phyloP scores from a whole-genome alignment of 2,329 filamentous ascomycete species.

The Rasamsonia emersonii region DNA sequence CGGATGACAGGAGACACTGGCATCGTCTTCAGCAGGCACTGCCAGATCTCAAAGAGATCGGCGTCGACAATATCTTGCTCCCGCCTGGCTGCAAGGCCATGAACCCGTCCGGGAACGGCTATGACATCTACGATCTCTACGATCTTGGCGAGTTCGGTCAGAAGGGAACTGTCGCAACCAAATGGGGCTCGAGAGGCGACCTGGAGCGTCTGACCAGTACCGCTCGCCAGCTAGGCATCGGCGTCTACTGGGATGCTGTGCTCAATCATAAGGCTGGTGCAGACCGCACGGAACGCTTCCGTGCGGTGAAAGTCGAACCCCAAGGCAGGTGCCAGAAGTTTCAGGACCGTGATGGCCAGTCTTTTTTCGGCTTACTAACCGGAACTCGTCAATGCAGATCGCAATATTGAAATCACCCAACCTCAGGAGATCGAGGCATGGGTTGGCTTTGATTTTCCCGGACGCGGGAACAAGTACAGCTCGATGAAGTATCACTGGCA shows the following conservation, averaged over 20 bases:
- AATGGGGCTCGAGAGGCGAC: constrained; percentile 61
- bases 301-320: constrained; percentile 55
- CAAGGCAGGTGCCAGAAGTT: constrained; percentile 27
- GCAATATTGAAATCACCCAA: constrained; percentile 45
- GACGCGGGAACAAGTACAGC: constrained; percentile 52
- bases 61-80: constrained; percentile 58
- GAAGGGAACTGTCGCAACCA: constrained; percentile 54
- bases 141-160: constrained; percentile 66
- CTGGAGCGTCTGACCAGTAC: constrained; percentile 44
- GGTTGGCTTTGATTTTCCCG: constrained; percentile 59
- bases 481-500: constrained; percentile 56
- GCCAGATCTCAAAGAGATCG: constrained; percentile 48
- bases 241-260: constrained; percentile 61
- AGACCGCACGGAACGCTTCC: constrained; percentile 55
- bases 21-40: constrained; percentile 46
- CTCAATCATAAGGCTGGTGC: constrained; percentile 65
- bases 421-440: constrained; percentile 58
- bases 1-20: constrained; percentile 54
- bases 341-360: too few relatives aligned
- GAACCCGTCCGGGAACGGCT: constrained; percentile 54
- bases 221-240: constrained; percentile 47
- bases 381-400: constrained; percentile 31
- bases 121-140: constrained; percentile 62
- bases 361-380: too few relatives aligned
- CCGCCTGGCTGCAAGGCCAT: constrained; percentile 64